A percentile compares a stretch with the other conserved stretches of the same genome.
phyloP scores from a whole-genome alignment of 306 rosid species.

The Cotoneaster glaucophyllus region DNA sequence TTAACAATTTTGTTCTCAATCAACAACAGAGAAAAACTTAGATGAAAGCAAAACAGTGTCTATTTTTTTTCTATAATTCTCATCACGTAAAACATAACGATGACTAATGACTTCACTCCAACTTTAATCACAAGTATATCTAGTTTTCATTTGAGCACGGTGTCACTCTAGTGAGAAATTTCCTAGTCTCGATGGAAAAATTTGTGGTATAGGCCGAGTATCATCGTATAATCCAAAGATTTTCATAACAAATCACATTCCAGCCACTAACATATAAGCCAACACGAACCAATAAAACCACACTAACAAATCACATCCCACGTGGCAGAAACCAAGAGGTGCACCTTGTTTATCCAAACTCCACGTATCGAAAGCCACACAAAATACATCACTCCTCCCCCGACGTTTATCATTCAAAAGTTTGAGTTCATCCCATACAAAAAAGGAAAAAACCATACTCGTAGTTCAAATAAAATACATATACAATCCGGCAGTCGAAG shows the following conservation, averaged over 20 bases:
- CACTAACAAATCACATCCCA: neutral
- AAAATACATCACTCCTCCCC: neutral
- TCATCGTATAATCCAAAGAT: neutral
- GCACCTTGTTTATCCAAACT: constrained; percentile 10
- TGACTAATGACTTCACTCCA: too few relatives aligned
- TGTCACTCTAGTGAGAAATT: too few relatives aligned
- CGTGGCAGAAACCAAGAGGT: constrained; percentile 19
- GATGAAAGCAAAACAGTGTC: too few relatives aligned
- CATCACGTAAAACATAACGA: too few relatives aligned
- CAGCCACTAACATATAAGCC: neutral
- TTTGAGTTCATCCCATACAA: neutral
- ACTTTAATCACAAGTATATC: too few relatives aligned
- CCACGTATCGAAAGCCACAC: constrained; percentile 19
- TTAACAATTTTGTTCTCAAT: too few relatives aligned
- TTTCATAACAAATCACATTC: neutral
- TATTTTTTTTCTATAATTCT: too few relatives aligned
- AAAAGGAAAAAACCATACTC: neutral
- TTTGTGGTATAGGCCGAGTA: too few relatives aligned
- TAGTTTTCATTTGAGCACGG: too few relatives aligned
- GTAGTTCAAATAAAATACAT: neutral
- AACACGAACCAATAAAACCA: neutral
- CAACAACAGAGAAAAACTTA: too few relatives aligned
- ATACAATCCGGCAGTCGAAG: too few relatives aligned
- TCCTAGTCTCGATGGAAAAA: too few relatives aligned
- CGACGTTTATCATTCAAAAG: neutral